Evolutionary conservation across 2,329 filamentous ascomycete species (phyloP).

Genomic region (Rhynchosporium graminicola): DNA sequence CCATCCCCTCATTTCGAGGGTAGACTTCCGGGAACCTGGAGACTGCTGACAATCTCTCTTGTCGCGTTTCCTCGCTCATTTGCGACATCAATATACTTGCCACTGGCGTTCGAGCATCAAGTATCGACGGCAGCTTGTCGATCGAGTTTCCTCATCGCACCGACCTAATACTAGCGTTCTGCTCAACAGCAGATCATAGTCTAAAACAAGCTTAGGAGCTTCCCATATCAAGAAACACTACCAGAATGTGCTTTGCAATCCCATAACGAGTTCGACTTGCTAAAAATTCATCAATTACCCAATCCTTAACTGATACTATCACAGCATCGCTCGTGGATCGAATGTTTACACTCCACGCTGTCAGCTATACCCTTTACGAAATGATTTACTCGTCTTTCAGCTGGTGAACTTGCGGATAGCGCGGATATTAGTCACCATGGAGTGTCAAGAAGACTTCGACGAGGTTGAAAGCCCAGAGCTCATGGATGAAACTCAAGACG

Average conservation of each 20-base stretch:
- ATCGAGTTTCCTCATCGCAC: slow-evolving; percentile 2
- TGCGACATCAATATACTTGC: neutral
- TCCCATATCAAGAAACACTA: neutral
- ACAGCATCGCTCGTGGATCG: neutral
- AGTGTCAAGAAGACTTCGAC: slow-evolving; percentile 8
- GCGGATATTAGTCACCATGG: slow-evolving; percentile 9
- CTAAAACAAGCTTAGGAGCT: neutral
- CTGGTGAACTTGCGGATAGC: neutral
- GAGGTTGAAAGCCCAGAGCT: slow-evolving; percentile 12
- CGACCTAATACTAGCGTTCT: neutral
- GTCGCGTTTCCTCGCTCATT: neutral
- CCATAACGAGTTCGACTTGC: neutral
- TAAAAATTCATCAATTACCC: neutral
- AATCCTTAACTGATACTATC: neutral
- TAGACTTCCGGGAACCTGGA: neutral
- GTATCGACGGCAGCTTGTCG: neutral
- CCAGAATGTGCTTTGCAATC: slow-evolving; percentile 1
- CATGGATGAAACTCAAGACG: slow-evolving; percentile 10
- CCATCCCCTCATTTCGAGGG: neutral
- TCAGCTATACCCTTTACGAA: neutral
- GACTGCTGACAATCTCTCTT: neutral
- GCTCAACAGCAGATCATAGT: neutral
- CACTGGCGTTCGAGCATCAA: neutral
- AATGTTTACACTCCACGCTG: neutral
- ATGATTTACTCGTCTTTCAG: slow-evolving; percentile 1